Conservation (phyloP, 768 basidiomycete species). For the Austroboletus eburneus region DNA sequence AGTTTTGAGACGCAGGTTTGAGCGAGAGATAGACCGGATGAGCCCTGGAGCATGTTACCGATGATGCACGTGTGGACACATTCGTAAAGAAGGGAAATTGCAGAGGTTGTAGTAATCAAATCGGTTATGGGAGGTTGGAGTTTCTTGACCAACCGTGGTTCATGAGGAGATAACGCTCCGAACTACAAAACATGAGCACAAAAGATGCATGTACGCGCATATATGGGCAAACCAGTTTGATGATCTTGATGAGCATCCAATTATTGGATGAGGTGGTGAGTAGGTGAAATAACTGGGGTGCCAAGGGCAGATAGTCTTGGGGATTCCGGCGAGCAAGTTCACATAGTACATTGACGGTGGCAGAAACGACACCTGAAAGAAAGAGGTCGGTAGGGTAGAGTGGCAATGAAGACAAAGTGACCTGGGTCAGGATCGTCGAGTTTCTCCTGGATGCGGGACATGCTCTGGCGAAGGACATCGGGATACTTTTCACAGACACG, state of each 20-base stretch:
- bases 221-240: slow-evolving; percentile 74
- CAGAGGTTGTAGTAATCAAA: slow-evolving; percentile 91
- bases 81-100: slow-evolving; percentile 94
- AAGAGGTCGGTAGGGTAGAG: background rate
- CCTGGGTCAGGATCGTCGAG: slow-evolving; percentile 76
- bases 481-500: slow-evolving; percentile 81
- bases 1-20: slow-evolving; percentile 90
- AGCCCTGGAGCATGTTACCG: slow-evolving; percentile 87
- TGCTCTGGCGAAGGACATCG: slow-evolving; percentile 62
- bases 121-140: slow-evolving; percentile 91
- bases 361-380: slow-evolving; percentile 78
- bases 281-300: slow-evolving; percentile 90
- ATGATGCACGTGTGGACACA: slow-evolving; percentile 98
- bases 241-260: slow-evolving; percentile 99
- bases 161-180: slow-evolving; percentile 85
- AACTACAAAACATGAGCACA: slow-evolving; percentile 51
- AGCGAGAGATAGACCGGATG: slow-evolving; percentile 76
- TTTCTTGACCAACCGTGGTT: slow-evolving; percentile 92
- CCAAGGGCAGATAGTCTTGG: slow-evolving; percentile 75
- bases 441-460: slow-evolving; percentile 71
- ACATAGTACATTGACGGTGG: slow-evolving; percentile 91
- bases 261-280: slow-evolving; percentile 94
- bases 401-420: slow-evolving; percentile 21
- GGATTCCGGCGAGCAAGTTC: slow-evolving; percentile 84
- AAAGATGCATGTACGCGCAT: background rate